A percentile compares a stretch with the other conserved stretches of the same genome.
Conservation (phyloP, 2,329 filamentous ascomycete genomes). For the Spiromastix sp. region DNA sequence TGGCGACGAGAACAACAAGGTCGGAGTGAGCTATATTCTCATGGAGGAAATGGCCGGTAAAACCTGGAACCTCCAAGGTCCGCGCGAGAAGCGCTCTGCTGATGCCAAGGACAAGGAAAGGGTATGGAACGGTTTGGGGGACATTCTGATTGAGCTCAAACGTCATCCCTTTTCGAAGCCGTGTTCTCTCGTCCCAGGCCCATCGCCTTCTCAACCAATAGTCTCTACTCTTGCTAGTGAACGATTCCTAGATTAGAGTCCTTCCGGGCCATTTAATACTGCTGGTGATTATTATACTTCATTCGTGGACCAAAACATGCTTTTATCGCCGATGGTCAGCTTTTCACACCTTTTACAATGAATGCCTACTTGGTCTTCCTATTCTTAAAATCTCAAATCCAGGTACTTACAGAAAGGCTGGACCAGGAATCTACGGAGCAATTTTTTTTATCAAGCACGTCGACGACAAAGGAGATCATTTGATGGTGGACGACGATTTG, state of each 20-base stretch:
- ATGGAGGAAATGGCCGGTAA: constrained; percentile 32
- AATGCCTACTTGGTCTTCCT: constrained; percentile 34
- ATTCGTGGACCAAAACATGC: constrained; percentile 25
- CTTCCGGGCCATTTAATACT: constrained; percentile 25
- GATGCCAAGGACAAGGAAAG: constrained; percentile 23
- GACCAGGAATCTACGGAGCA: constrained; percentile 8
- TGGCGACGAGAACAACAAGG: constrained; percentile 10
- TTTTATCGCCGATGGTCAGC: constrained; percentile 16
- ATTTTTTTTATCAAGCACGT: constrained; percentile 40
- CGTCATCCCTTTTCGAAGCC: constrained; percentile 26
- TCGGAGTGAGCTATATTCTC: constrained; percentile 30
- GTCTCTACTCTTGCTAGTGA: constrained; percentile 17
- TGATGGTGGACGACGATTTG: constrained; percentile 36
- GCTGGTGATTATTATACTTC: constrained; percentile 25
- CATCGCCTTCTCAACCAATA: constrained; percentile 22
- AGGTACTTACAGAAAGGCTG: neutral
- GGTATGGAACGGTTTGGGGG: constrained; percentile 28
- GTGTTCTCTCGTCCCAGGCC: constrained; percentile 25
- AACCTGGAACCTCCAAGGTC: constrained; percentile 22
- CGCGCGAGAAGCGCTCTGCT: too few species aligned
- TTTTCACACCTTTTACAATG: constrained; percentile 21
- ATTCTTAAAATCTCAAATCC: too few species aligned
- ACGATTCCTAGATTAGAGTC: constrained; percentile 26
- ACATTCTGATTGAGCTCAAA: constrained; percentile 31
- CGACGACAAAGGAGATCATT: constrained; percentile 42